Evolutionary conservation across 768 basidiomycete genomes (phyloP).

Genomic region (Pleurotus pulmonarius): DNA sequence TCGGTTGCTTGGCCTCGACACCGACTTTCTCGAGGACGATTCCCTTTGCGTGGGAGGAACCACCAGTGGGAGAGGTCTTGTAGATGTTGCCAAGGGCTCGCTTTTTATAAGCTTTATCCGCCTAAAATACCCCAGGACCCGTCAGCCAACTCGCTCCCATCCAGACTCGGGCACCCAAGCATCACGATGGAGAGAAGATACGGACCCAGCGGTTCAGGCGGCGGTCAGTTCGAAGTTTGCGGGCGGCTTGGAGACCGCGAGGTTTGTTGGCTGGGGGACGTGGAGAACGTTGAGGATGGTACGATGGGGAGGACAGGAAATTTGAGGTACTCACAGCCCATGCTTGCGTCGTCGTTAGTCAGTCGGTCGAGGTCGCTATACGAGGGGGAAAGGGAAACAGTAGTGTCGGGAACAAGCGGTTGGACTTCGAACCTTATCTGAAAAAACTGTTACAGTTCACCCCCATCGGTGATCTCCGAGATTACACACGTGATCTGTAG

Average conservation of each 20-base stretch:
- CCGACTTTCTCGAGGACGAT: conserved; percentile 99
- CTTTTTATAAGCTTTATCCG: conserved; percentile 99
- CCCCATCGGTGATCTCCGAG: not conserved
- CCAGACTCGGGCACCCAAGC: not conserved
- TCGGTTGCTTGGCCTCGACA: conserved; percentile 99
- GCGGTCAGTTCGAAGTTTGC: conserved; percentile 93
- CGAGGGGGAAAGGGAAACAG: conserved; percentile 28
- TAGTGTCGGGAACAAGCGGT: conserved; percentile 13
- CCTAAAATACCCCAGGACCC: conserved; percentile 40
- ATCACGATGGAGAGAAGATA: conserved; percentile 15
- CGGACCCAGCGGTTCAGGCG: conserved; percentile 96
- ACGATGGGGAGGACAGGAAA: conserved; percentile 11
- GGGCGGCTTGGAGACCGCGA: conserved; percentile 97
- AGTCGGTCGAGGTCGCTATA: conserved; percentile 11
- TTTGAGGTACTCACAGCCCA: conserved; percentile 73
- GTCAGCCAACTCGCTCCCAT: not conserved
- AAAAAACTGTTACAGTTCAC: conserved; percentile 35
- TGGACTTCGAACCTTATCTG: conserved; percentile 42
- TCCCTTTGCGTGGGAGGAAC: conserved; percentile 99
- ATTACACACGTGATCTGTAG: not conserved
- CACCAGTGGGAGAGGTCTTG: conserved; percentile 99
- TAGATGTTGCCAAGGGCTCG: conserved; percentile 98
- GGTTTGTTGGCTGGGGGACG: conserved; percentile 85
- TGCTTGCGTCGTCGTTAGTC: conserved; percentile 58
- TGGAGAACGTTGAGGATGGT: conserved; percentile 12